Evolutionary conservation across 495 filamentous ascomycete species (phyloP).

Genomic region (Aspergillus cristatus): DNA sequence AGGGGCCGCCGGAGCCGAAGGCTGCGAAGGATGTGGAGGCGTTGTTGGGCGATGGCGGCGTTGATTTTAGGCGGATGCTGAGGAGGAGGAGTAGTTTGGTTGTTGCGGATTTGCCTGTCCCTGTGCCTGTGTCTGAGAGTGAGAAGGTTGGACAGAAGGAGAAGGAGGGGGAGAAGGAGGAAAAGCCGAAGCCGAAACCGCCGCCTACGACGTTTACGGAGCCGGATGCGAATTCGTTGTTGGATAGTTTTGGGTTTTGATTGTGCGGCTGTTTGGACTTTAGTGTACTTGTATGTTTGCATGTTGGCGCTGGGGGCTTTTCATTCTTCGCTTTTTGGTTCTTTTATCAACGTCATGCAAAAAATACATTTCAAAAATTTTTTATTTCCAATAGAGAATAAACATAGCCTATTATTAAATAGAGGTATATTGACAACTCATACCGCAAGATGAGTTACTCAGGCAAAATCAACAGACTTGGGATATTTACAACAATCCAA

Average conservation of each 20-base stretch:
- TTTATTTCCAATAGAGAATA: too few species aligned
- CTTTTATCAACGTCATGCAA: too few species aligned
- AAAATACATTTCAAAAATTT: too few species aligned
- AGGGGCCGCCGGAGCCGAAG: constrained; percentile 21
- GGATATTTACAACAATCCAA: too few species aligned
- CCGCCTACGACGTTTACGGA: constrained; percentile 81
- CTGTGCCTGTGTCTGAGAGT: constrained; percentile 6
- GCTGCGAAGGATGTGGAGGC: constrained; percentile 12
- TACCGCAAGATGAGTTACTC: too few species aligned
- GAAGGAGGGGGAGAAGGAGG: constrained; percentile 18
- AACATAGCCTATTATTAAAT: too few species aligned
- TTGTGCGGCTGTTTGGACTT: too few species aligned
- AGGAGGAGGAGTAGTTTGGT: constrained; percentile 67
- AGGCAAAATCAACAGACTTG: too few species aligned
- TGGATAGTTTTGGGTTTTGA: constrained; percentile 72
- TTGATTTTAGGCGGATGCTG: constrained; percentile 60
- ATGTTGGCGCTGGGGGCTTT: too few species aligned
- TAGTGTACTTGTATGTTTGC: too few species aligned
- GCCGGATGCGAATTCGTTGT: constrained; percentile 72
- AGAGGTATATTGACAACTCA: too few species aligned
- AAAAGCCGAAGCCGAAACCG: constrained; percentile 46
- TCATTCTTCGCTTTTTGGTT: too few species aligned
- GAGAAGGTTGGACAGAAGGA: constrained; percentile 5
- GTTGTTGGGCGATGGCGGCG: constrained; percentile 29
- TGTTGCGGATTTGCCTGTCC: constrained; percentile 63